phyloP scores from a whole-genome alignment of 345 rosid genomes.

The Euclidium syriacum region DNA sequence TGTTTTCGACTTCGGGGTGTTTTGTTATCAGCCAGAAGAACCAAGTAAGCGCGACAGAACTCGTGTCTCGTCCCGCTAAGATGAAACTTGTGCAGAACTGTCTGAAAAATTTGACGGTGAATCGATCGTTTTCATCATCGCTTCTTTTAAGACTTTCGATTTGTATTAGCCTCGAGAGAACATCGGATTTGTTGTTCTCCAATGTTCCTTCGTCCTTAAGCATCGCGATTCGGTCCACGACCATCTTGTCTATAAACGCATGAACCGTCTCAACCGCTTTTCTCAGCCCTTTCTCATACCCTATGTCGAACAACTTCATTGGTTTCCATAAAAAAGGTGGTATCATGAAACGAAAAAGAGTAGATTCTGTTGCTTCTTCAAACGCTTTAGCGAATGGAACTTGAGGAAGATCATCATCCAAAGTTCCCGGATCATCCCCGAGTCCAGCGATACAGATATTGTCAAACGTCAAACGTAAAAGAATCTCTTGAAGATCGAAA shows the following conservation, averaged over 20 bases:
- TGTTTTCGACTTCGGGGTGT: constrained; percentile 51
- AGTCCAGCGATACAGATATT: constrained; percentile 62
- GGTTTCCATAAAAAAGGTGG: constrained; percentile 73
- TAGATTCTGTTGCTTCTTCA: constrained; percentile 71
- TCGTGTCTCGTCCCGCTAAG: constrained; percentile 79
- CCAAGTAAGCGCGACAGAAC: constrained; percentile 67
- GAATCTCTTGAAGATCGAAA: constrained; percentile 71
- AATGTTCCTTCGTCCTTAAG: constrained; percentile 26
- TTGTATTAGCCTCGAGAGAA: constrained; percentile 58
- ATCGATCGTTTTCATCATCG: constrained; percentile 10
- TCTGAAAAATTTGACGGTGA: constrained; percentile 39
- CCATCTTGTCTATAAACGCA: constrained; percentile 44
- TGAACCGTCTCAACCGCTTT: constrained; percentile 56
- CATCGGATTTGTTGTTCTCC: constrained; percentile 39
- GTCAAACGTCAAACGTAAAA: constrained; percentile 70
- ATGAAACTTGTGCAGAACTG: constrained; percentile 66
- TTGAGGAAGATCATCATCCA: constrained; percentile 47
- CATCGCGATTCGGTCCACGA: constrained; percentile 33
- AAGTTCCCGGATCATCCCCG: constrained; percentile 69
- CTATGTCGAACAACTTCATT: constrained; percentile 49
- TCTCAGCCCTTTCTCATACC: constrained; percentile 54
- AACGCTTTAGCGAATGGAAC: constrained; percentile 75
- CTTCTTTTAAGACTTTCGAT: constrained; percentile 24
- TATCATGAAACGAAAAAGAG: constrained; percentile 51
- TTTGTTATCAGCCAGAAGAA: constrained; percentile 64